Evolutionary conservation across 2,329 filamentous ascomycete genomes (phyloP), one percentile per base, ranked within the genome.

Genomic region (Colletotrichum neosansevieriae): DNA sequence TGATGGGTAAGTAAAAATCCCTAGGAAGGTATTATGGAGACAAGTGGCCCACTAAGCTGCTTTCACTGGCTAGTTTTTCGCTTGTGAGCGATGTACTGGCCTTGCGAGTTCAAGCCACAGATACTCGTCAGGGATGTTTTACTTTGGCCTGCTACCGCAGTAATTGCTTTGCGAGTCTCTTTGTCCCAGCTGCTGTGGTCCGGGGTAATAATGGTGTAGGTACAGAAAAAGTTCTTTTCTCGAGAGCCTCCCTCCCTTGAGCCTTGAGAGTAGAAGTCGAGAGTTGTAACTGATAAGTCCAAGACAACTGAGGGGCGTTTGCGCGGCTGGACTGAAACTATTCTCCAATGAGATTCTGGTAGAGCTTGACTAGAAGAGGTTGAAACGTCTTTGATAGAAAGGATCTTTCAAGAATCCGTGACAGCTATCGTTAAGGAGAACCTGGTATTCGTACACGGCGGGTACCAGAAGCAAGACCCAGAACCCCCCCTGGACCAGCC

Each of bases 361-460:
- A 21, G n/a, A 62, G 38, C 13, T 21, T 12, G 12, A 13, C 21
- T 15, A 10, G 7, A 47, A 34, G 12, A 29, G 47, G 44, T 59
- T 49, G 54, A 44, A 58, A 63, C 51, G 53, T 51, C 24, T 64
- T 58, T 64, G 44, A 64, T 54, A 32, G 53, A 54, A 47, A 53
- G 53, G 32, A 54, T 68, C 47, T 45, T 40, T 58, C 38, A 19
- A n/a, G 40, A 42, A 57, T 63, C 44, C 36, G 50, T 32, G 15
- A 38, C 58, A 32, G 50, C 42, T 32, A 63, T 63, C 17, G 29
- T 58, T 49, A 34, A 54, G 58, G 63, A 62, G 58, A 51, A 61
- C 58, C 47, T 24, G 47, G 47, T 24, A 21, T 45, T 29, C 34
- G 34, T 60, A 17, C 29, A 29, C 45, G 38, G 19, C 10, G 49